These are phyloP conservation scores for Colletotrichum magnum DNA, from an alignment of 2,329 filamentous ascomycete species.

Conservation along the genomic window DNA sequence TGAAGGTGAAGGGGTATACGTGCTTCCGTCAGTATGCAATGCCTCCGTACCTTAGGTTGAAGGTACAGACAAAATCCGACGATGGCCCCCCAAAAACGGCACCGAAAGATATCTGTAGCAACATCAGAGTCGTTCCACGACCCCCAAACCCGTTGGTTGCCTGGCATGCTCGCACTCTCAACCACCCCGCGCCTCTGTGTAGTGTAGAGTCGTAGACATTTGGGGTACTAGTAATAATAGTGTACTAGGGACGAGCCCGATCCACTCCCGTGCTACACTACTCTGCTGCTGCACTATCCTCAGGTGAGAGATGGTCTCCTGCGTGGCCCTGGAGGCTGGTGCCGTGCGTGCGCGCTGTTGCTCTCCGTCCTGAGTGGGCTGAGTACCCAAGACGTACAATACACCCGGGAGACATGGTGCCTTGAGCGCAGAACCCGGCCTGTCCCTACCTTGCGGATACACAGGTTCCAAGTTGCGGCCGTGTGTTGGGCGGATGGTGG, in stretches of 20 bases:
- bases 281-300: conserved; percentile 18
- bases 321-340: conserved; percentile 12
- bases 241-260: conserved; percentile 20
- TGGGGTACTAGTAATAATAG: no score
- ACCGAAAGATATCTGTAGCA: not conserved
- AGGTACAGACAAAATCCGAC: not conserved
- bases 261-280: conserved; percentile 35
- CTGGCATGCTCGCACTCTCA: conserved; percentile 15
- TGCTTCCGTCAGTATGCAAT: conserved; percentile 6
- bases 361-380: conserved; percentile 7
- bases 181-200: conserved; percentile 2
- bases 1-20: conserved; percentile 9
- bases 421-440: conserved; percentile 12
- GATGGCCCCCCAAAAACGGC: not conserved
- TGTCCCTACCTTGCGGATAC: conserved; percentile 26
- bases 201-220: not conserved
- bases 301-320: conserved; percentile 30
- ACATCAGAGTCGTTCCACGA: not conserved
- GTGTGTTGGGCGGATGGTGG: conserved; percentile 2
- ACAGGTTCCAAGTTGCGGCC: conserved; percentile 14
- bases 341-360: not conserved
- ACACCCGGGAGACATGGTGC: conserved; percentile 1
- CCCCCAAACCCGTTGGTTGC: conserved; percentile 4
- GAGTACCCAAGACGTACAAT: conserved; percentile 4
- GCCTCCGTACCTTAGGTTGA: no score